Conservation (phyloP, 1,139 yeast genomes). For the Zygosaccharomyces pseudobailii region DNA sequence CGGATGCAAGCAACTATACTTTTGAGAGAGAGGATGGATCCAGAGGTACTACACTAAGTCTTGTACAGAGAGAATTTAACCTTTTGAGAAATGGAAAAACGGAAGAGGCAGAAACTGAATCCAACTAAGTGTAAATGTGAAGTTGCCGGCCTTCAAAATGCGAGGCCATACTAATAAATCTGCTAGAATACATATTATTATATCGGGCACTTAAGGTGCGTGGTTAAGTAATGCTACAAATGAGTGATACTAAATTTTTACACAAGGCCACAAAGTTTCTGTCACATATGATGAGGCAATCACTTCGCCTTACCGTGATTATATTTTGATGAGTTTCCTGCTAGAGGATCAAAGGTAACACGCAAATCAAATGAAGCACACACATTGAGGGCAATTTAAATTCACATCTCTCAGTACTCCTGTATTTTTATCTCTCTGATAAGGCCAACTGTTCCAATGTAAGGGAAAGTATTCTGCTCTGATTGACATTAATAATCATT, state of each 20-base stretch:
- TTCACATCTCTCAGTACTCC: too few species aligned
- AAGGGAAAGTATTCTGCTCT: neutral
- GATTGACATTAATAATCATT: neutral
- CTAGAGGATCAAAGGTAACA: too few species aligned
- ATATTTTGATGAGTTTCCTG: too few species aligned
- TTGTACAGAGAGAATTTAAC: conserved; percentile 41
- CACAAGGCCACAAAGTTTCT: neutral
- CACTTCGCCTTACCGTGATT: too few species aligned
- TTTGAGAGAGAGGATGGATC: conserved; percentile 54
- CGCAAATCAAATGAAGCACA: too few species aligned
- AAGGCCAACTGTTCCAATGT: neutral
- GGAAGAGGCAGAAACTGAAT: conserved; percentile 7
- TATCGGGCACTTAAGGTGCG: neutral
- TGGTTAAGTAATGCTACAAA: neutral
- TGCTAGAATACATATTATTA: neutral
- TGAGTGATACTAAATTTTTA: neutral
- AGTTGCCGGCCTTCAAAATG: neutral
- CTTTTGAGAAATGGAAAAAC: conserved; percentile 29
- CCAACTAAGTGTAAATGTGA: neutral
- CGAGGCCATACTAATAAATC: neutral
- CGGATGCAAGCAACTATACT: conserved; percentile 49
- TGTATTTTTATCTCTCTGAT: neutral
- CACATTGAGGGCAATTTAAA: neutral
- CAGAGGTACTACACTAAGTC: conserved; percentile 37
- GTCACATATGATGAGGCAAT: too few species aligned